phyloP scores from a whole-genome alignment of 768 basidiomycete species.

The Termitomyces sp. region DNA sequence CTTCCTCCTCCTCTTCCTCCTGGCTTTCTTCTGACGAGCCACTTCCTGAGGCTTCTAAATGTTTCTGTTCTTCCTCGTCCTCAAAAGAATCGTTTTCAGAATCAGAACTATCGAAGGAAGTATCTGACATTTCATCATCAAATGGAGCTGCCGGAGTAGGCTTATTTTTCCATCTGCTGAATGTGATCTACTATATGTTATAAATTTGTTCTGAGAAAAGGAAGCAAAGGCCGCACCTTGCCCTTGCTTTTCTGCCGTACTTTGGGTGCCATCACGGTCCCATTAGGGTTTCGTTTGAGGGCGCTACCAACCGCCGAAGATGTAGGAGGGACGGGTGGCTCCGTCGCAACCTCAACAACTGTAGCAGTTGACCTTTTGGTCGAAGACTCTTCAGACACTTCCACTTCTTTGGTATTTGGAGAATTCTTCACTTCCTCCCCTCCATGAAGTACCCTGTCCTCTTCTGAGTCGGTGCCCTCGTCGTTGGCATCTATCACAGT shows the following conservation, averaged over 20 bases:
- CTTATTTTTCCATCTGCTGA: conserved; percentile 50
- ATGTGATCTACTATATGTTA: conserved; percentile 29
- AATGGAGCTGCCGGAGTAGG: conserved; percentile 21
- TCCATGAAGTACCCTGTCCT: conserved; percentile 22
- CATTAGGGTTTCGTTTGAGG: conserved; percentile 64
- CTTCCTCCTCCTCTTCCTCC: conserved; percentile 17
- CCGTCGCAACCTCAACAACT: neutral
- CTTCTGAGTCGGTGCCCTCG: conserved; percentile 23
- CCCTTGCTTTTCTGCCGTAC: conserved; percentile 42
- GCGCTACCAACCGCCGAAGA: conserved; percentile 55
- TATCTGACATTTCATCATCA: conserved; percentile 49
- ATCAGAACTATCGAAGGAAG: conserved; percentile 78
- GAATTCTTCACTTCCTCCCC: neutral
- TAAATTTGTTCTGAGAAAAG: conserved; percentile 2
- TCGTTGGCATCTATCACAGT: conserved; percentile 35
- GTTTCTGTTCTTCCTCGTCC: conserved; percentile 17
- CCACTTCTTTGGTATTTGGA: neutral
- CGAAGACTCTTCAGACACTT: conserved; percentile 7
- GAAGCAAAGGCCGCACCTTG: conserved; percentile 36
- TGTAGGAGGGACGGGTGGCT: conserved; percentile 19
- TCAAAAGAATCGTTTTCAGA: conserved; percentile 56
- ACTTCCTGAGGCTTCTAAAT: conserved; percentile 7
- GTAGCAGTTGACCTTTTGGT: neutral
- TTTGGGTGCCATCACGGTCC: conserved; percentile 51
- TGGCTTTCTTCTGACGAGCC: conserved; percentile 2